Base-by-base conservation (phyloP, 139 green algal genomes). In the Picochlorum sp. region DNA sequence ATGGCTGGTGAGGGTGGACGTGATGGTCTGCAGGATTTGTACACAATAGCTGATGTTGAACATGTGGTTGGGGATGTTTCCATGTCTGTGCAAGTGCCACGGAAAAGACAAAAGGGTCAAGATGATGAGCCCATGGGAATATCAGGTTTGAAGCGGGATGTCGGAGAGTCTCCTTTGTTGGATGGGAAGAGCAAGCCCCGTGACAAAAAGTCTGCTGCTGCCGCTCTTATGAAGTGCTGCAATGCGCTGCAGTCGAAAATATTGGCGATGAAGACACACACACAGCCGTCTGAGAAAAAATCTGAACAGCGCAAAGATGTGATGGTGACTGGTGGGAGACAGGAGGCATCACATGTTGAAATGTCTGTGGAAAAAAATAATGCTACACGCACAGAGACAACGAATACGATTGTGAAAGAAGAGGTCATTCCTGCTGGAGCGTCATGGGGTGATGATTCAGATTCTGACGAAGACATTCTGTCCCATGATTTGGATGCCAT, bases 181-280 rank as follows among this genome's bases (percentile, higher is more conserved):
- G 15, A 20, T 21, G 11, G n/a, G 16, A 54, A 54, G 47, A 54
- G 34, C 34, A 41, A 41, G 8, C 34, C 34, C 34, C 34, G 8
- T 41, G 34, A 54, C 47, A 54, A 54, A 54, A 54, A 54, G 5
- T 54, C 47, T 20, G n/a, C 47, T 54, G 16, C 47, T 20, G 18
- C n/a, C 4, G 47, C 47, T 20, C 47, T 54, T 0, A 54, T 54
- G 47, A 54, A 54, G n/a, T 54, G 47, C 47, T 54, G 47, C n/a
- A 21, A 54, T 54, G 47, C 47, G 5, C 15, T 54, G 47, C 47
- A 54, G n/a, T 54, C 47, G 18, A 54, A 54, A 54, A 20, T 54
- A 21, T 11, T 41, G 34, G 34, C 34, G 7, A 41, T 41, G n/a
- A 54, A 54, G 47, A 54, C 16, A 54, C n/a, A 13, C 6, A 20